phyloP scores from a whole-genome alignment of 2,329 filamentous ascomycete species.

The Hypoxylon sp. region DNA sequence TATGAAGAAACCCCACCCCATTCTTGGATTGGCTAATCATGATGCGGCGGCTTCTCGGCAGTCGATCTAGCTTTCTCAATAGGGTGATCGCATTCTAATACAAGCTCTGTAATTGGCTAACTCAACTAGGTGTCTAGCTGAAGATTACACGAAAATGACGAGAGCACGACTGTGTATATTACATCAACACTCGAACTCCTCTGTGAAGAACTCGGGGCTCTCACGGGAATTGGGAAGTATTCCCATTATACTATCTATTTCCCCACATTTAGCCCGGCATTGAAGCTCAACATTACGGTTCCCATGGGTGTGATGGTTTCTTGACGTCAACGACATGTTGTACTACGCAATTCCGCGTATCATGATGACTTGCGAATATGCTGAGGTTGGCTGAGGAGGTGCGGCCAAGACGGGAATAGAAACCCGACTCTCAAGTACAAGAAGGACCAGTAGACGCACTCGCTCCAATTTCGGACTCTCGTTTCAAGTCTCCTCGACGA shows the following conservation, averaged over 20 bases:
- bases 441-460: constrained; percentile 10
- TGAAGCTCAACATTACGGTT: not conserved
- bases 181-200: constrained; percentile 33
- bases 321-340: constrained; percentile 42
- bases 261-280: constrained; percentile 22
- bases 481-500: not conserved
- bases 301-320: constrained; percentile 21
- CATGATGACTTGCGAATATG: constrained; percentile 6
- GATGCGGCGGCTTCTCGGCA: constrained; percentile 14
- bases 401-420: constrained; percentile 15
- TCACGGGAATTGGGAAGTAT: constrained; percentile 18
- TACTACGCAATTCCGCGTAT: constrained; percentile 15
- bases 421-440: constrained; percentile 14
- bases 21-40: not conserved
- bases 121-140: not conserved
- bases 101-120: constrained; percentile 30
- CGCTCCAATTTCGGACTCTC: not conserved
- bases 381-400: not conserved
- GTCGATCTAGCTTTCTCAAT: constrained; percentile 23
- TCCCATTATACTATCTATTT: constrained; percentile 19
- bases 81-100: constrained; percentile 29
- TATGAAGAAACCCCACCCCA: too few species aligned
- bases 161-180: constrained; percentile 21
- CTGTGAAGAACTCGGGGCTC: constrained; percentile 6
- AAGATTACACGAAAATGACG: constrained; percentile 43